Evolutionary conservation across 2,329 filamentous ascomycete genomes (phyloP), one percentile per base, ranked within the genome.

Genomic region (Pseudogymnoascus sp.): DNA sequence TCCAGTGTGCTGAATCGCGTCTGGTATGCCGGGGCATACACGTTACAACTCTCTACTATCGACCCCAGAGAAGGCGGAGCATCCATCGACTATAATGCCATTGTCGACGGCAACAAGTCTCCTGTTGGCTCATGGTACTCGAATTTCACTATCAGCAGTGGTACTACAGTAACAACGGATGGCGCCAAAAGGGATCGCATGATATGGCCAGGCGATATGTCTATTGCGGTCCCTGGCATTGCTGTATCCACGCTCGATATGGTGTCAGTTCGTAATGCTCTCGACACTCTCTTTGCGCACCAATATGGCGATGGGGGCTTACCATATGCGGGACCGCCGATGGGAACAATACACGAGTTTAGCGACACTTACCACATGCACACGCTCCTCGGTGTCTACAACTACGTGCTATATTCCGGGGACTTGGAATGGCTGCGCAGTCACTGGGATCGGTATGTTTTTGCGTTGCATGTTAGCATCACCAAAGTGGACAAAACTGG

Each of bases 191-290:
- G 83, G 33, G 83, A 86, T 67, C 76, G 82, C 7, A 73, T 82
- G 15, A 79, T 86, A 2, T 87, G 83, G 82, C 79, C 83, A 9
- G 84, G 84, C 1, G 84, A 87, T 67, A 82, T 86, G 75, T 77
- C 78, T 4, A 81, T 85, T 64, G 79, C 82, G 4, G 74, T 82
- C 0, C 81, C 82, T 2, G 77, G 75, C 33, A 77, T 83, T 10
- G 78, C 81, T 8, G 78, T 84, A 1, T 81, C 79, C 6, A 84
- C 81, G 0, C 78, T 79, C 29, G 81, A 84, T 66, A 71, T 83
- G 58, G 73, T 77, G 18, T 77, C 77, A 36, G 74, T 83, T 6
- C 74, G 76, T 15, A 81, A 82, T 64, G 79, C 79, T 0, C 64
- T 85, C 1, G 76, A 79, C 60, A 75, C 75, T 0, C 73, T 82